These are phyloP conservation scores for Pseudognaphalium luteoalbum DNA, from an alignment of 129 eudicot species.

Conservation along the genomic window DNA sequence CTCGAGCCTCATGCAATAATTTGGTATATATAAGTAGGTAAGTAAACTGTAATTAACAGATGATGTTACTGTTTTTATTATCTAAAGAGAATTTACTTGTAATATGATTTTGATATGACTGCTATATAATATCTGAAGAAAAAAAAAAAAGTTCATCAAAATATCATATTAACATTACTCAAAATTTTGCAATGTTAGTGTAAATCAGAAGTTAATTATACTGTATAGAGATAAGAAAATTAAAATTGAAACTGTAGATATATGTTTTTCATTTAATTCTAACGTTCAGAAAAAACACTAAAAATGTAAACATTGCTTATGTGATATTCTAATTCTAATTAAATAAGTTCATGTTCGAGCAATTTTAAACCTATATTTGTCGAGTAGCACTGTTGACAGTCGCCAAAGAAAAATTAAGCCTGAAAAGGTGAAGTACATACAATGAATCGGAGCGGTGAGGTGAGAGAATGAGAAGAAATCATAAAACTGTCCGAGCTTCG, in stretches of 20 bases:
- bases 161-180: not conserved
- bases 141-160: not conserved
- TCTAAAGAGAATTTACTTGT: not conserved
- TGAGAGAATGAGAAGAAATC: slow-evolving; percentile 96
- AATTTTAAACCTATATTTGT: not conserved
- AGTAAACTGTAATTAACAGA: not conserved
- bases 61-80: not conserved
- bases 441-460: slow-evolving; percentile 84
- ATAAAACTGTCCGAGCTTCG: slow-evolving; percentile 87
- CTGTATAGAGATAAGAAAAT: not conserved
- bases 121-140: not conserved
- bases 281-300: not conserved
- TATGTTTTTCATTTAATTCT: too few relatives aligned
- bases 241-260: not conserved
- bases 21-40: too few relatives aligned
- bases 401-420: not conserved
- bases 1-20: not conserved
- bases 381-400: not conserved
- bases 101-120: not conserved
- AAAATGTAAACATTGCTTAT: not conserved
- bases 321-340: not conserved
- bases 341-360: not conserved
- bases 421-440: slow-evolving; percentile 37
- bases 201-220: not conserved
- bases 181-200: not conserved